Conservation (phyloP, 1,139 yeast species). For the Hemisphaericaspora lyxosophila region DNA sequence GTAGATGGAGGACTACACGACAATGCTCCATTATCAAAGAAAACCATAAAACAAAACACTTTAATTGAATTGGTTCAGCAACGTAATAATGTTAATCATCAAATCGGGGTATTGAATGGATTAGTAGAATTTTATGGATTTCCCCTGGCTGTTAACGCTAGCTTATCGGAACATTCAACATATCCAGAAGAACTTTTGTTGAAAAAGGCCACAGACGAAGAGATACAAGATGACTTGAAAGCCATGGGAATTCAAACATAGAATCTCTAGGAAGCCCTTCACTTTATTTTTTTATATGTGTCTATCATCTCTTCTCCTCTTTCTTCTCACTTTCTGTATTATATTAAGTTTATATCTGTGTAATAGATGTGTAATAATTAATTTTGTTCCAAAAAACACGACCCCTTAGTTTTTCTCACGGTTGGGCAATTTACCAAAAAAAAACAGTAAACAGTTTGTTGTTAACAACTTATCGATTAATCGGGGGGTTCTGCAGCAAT, state of each 20-base stretch:
- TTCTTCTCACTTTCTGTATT: not conserved
- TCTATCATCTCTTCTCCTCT: not conserved
- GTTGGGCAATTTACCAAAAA: not conserved
- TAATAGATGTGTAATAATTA: too few species aligned
- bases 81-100: conserved; percentile 53
- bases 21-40: conserved; percentile 29
- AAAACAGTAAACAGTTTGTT: not conserved
- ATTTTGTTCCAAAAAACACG: too few species aligned
- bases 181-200: conserved; percentile 38
- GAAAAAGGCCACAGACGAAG: conserved; percentile 58
- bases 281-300: not conserved
- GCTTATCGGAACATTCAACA: conserved; percentile 20
- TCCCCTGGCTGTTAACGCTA: conserved; percentile 60
- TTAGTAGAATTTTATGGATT: conserved; percentile 59
- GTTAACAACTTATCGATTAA: not conserved
- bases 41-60: conserved; percentile 37
- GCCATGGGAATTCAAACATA: conserved; percentile 46
- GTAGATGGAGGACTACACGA: conserved; percentile 8
- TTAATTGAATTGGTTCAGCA: conserved; percentile 51
- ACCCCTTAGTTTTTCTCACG: too few species aligned
- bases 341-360: not conserved
- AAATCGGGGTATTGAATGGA: conserved; percentile 59
- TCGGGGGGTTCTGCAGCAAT: too few species aligned
- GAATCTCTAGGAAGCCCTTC: not conserved
- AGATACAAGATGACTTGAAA: conserved; percentile 57